A percentile compares a stretch with the other conserved stretches of the same genome.
phyloP scores from a whole-genome alignment of 2,329 filamentous ascomycete genomes.

The Fusarium napiforme region DNA sequence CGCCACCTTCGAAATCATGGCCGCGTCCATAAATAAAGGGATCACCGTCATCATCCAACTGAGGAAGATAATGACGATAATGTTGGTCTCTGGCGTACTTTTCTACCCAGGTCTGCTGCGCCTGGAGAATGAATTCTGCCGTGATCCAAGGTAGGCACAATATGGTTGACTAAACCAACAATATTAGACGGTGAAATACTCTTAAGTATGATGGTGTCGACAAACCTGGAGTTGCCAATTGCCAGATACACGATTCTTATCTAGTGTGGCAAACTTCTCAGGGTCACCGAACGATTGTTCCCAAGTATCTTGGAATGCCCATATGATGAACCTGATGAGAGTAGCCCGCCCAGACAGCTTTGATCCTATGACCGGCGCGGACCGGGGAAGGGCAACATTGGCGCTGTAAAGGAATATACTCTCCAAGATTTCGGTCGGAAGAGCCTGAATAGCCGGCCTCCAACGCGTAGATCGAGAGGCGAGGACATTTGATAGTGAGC shows the following conservation, averaged over 20 bases:
- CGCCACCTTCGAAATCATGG: conserved; percentile 40
- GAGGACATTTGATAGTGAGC: conserved; percentile 47
- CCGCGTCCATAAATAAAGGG: conserved; percentile 14
- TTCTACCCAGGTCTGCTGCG: conserved; percentile 60
- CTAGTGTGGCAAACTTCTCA: neutral
- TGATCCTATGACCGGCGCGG: conserved; percentile 57
- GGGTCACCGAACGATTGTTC: conserved; percentile 51
- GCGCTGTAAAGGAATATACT: conserved; percentile 61
- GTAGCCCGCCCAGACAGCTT: conserved; percentile 57
- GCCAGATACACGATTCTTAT: conserved; percentile 42
- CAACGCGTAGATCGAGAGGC: conserved; percentile 42
- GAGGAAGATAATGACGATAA: conserved; percentile 49
- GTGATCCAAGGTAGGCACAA: conserved; percentile 57
- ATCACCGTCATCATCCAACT: conserved; percentile 15
- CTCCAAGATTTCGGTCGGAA: conserved; percentile 66
- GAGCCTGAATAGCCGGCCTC: conserved; percentile 46
- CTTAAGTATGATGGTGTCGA: neutral
- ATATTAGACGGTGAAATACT: conserved; percentile 7
- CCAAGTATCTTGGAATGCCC: conserved; percentile 54
- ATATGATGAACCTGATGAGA: conserved; percentile 51
- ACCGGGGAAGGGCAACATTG: conserved; percentile 60
- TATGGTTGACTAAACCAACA: conserved; percentile 52
- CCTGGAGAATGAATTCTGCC: conserved; percentile 59
- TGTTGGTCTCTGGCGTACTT: conserved; percentile 49
- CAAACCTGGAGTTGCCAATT: conserved; percentile 59